Evolutionary conservation across 495 filamentous ascomycete species (phyloP).

Genomic region (Aspergillus sparsus): DNA sequence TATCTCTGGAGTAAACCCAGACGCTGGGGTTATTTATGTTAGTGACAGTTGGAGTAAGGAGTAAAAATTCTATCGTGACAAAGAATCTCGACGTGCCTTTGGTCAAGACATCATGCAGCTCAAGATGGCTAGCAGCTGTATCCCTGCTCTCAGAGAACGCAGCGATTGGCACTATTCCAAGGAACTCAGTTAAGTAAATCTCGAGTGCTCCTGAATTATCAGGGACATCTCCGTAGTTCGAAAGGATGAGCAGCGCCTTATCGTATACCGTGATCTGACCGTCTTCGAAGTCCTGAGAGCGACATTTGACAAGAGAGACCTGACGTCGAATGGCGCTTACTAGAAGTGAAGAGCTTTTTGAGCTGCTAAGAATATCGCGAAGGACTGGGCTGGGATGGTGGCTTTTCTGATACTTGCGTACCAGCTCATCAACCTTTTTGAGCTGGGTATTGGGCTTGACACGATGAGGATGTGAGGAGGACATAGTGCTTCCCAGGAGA

Average conservation of each 20-base stretch:
- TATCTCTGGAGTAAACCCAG: neutral
- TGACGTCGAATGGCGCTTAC: conserved; percentile 35
- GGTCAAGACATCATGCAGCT: conserved; percentile 20
- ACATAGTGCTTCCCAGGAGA: conserved; percentile 6
- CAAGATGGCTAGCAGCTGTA: conserved; percentile 22
- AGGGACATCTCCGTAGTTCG: conserved; percentile 29
- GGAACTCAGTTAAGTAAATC: conserved; percentile 43
- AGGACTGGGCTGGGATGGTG: conserved; percentile 26
- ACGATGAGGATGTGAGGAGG: conserved; percentile 1
- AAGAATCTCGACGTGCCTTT: conserved; percentile 20
- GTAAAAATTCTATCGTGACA: neutral
- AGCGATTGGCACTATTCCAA: conserved; percentile 33
- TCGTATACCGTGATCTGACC: conserved; percentile 48
- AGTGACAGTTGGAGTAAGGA: neutral
- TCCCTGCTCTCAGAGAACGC: conserved; percentile 13
- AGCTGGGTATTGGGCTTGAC: conserved; percentile 8
- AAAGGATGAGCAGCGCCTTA: conserved; percentile 38
- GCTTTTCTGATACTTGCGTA: conserved; percentile 26
- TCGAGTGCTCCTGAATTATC: conserved; percentile 34
- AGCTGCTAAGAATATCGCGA: conserved; percentile 26
- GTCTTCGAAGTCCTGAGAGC: conserved; percentile 38
- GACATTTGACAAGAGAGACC: conserved; percentile 32
- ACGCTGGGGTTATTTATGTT: neutral
- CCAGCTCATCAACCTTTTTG: conserved; percentile 25
- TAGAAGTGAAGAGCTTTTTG: conserved; percentile 23